A percentile compares a stretch with the other conserved stretches of the same genome.
Conservation (phyloP, 1,139 yeast genomes). For the Pichia sp. region DNA sequence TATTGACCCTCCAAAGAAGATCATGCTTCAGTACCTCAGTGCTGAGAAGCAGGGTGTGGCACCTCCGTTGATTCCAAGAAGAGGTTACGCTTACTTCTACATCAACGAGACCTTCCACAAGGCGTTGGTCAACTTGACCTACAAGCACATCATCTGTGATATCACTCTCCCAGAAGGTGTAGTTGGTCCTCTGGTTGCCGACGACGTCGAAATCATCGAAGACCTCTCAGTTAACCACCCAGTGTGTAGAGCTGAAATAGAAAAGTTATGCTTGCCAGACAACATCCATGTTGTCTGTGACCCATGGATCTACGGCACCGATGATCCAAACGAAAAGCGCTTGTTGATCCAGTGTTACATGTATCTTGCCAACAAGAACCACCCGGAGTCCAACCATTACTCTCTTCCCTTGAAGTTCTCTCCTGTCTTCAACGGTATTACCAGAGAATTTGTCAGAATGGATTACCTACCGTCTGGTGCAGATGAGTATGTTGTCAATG, state of each 20-base stretch:
- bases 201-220: conserved; percentile 60
- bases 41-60: conserved; percentile 60
- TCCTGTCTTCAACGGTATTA: conserved; percentile 70
- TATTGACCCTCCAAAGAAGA: conserved; percentile 78
- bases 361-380: conserved; percentile 70
- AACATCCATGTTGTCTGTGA: conserved; percentile 57
- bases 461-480: conserved; percentile 73
- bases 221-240: conserved; percentile 53
- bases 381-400: conserved; percentile 78
- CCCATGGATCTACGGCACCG: conserved; percentile 91
- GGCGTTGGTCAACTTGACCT: conserved; percentile 65
- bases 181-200: conserved; percentile 73
- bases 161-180: conserved; percentile 56
- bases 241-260: conserved; percentile 55
- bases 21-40: conserved; percentile 63
- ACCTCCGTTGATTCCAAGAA: conserved; percentile 58
- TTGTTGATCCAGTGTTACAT: conserved; percentile 71
- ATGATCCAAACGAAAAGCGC: conserved; percentile 54
- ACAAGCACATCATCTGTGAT: conserved; percentile 60
- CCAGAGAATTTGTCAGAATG: conserved; percentile 65
- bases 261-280: conserved; percentile 56
- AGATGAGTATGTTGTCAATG: conserved; percentile 50
- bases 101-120: conserved; percentile 61
- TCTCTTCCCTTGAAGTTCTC: conserved; percentile 79
- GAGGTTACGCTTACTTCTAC: conserved; percentile 65